These are phyloP conservation scores for Talaromyces liani DNA, from an alignment of 495 filamentous ascomycete genomes.

Conservation along the genomic window DNA sequence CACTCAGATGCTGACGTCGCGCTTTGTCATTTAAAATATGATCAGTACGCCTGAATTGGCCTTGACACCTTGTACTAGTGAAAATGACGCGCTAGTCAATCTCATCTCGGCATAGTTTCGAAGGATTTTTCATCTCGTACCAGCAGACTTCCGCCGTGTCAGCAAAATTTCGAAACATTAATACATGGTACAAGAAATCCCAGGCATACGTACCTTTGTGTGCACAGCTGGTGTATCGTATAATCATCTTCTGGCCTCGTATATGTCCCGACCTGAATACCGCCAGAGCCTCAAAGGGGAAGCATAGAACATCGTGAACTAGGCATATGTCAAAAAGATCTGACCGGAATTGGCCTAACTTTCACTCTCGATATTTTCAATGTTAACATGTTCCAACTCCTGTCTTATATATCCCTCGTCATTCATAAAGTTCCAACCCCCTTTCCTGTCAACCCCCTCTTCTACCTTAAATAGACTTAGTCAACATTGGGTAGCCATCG, in stretches of 20 bases:
- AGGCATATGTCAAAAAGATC: neutral
- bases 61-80: neutral
- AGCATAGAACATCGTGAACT: neutral
- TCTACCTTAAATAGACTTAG: neutral
- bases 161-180: neutral
- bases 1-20: neutral
- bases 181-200: neutral
- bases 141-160: neutral
- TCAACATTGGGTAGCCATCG: conserved; percentile 8
- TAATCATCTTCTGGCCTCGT: neutral
- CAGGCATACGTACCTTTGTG: neutral
- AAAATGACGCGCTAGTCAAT: conserved; percentile 3
- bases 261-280: neutral
- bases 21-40: neutral
- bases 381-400: neutral
- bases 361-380: neutral
- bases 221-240: neutral
- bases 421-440: neutral
- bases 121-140: neutral
- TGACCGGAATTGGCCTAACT: neutral
- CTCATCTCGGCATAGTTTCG: neutral
- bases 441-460: neutral
- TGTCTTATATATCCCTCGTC: neutral
- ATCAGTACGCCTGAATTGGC: neutral
- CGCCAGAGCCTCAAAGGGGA: neutral